Conservation (phyloP, 2,329 filamentous ascomycete genomes). For the Neonectria ditissima region DNA sequence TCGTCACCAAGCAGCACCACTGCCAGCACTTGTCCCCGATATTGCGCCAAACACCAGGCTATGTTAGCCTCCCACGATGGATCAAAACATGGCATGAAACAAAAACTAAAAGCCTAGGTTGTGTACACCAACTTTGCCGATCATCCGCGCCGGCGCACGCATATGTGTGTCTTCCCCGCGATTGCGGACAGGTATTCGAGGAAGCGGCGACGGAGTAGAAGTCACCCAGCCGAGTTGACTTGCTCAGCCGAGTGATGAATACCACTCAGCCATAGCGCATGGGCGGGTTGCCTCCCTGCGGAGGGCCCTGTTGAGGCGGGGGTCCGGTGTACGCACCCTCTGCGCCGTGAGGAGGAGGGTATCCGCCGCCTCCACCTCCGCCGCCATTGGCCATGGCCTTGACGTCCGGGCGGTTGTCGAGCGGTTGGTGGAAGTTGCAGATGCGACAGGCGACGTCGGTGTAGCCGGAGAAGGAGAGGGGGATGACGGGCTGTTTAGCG, state of each 20-base stretch:
- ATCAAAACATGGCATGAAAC: constrained; percentile 20
- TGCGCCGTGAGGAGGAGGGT: constrained; percentile 48
- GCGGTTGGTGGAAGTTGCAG: constrained; percentile 80
- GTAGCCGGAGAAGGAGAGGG: constrained; percentile 75
- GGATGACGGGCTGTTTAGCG: constrained; percentile 71
- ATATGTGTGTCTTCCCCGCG: constrained; percentile 6
- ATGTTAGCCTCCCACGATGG: constrained; percentile 26
- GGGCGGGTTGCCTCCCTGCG: constrained; percentile 44
- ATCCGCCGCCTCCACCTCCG: constrained; percentile 42
- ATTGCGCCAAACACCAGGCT: constrained; percentile 27
- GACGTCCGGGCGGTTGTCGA: constrained; percentile 68
- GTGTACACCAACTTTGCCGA: constrained; percentile 5
- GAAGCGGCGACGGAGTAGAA: constrained; percentile 6
- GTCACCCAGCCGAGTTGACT: neutral
- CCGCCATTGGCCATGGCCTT: constrained; percentile 62
- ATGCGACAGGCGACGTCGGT: constrained; percentile 79
- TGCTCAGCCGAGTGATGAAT: neutral
- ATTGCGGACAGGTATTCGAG: neutral
- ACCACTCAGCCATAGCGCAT: constrained; percentile 46
- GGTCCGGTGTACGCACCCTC: constrained; percentile 47
- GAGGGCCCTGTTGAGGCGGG: constrained; percentile 48
- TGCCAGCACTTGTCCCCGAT: constrained; percentile 11
- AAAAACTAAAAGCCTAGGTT: neutral
- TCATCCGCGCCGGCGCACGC: constrained; percentile 11
- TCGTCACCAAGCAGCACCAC: constrained; percentile 4